Evolutionary conservation across 257 asterid genomes (phyloP), one percentile per base, ranked within the genome.

Genomic region (Petunia secreta): DNA sequence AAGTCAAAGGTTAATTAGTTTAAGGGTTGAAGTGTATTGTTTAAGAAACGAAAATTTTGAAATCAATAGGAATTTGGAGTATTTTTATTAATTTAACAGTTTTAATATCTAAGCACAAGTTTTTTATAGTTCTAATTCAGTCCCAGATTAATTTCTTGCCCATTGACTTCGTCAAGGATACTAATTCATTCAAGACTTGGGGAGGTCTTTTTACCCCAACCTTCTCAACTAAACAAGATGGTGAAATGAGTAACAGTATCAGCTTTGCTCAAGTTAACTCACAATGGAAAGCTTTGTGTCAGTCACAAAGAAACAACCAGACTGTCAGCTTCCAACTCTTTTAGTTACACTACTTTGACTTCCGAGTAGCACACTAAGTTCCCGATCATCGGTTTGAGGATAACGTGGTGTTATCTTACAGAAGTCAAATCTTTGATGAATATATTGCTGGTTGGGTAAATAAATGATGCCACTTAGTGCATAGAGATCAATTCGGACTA

Each of bases 281-380:
- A 50, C 36, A 48, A 5, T 34, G 25, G 46, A 73, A 50, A 34
- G 77, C 36, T 73, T 11, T 48, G 34, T 11, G 50, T 50, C 54
- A 57, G 36, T 6, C 62, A 60, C 62, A 50, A 71, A 73, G 34
- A 73, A 69, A 73, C 62, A 73, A 50, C 50, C n/a, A 34, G 60
- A 73, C 34, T 50, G 36, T 34, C 60, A 2, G 60, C 13, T 38
- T 73, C 62, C 62, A 71, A 48, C 43, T 48, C 55, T 34, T 25
- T 25, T 38, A 71, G 4, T 25, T 46, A 58, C 58, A 58, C 25
- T 46, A 25, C 34, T 71, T 48, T 48, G 50, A 48, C 44, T 71
- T 71, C 44, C 5, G 25, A 71, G 25, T 50, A 69, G 39, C 60
- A 71, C 60, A 71, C 60, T 48, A 71, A 48, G 44, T 71, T 53